Evolutionary conservation across 2,329 filamentous ascomycete genomes (phyloP).

Genomic region (Lachnellula willkommii): DNA sequence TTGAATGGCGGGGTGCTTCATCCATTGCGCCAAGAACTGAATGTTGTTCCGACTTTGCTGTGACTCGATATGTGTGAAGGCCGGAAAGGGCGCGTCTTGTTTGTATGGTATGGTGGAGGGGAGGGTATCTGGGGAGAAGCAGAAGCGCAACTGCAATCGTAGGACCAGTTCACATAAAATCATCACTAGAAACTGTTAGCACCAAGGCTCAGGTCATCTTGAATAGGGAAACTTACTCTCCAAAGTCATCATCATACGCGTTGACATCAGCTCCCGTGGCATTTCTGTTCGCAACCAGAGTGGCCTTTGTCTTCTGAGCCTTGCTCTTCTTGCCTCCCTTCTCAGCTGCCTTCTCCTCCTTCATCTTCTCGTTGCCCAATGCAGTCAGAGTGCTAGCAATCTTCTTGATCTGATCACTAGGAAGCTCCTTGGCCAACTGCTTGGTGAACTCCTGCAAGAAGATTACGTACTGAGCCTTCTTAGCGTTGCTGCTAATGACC

Average conservation of each 20-base stretch:
- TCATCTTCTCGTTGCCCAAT: conserved; percentile 95
- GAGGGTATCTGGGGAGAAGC: conserved; percentile 6
- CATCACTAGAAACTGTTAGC: conserved; percentile 46
- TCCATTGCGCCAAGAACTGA: conserved; percentile 4
- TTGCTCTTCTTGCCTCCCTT: conserved; percentile 97
- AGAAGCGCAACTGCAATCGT: conserved; percentile 9
- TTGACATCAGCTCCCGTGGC: conserved; percentile 62
- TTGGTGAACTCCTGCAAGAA: conserved; percentile 91
- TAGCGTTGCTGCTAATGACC: conserved; percentile 66
- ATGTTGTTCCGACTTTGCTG: conserved; percentile 3
- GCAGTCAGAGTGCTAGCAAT: conserved; percentile 82
- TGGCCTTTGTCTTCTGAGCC: conserved; percentile 91
- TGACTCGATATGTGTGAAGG: conserved; percentile 5
- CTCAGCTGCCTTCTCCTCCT: conserved; percentile 91
- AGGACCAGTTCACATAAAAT: conserved; percentile 60
- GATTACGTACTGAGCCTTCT: conserved; percentile 84
- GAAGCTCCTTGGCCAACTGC: conserved; percentile 78
- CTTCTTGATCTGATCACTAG: conserved; percentile 96
- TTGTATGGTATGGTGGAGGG: not conserved
- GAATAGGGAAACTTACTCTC: conserved; percentile 61
- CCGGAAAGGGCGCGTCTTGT: conserved; percentile 3
- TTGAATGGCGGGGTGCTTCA: conserved; percentile 4
- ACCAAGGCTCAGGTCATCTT: not conserved
- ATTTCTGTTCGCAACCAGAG: conserved; percentile 61
- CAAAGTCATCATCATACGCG: conserved; percentile 77